phyloP scores from a whole-genome alignment of 352 stramenopile species.

The Labyrinthula sp. region DNA sequence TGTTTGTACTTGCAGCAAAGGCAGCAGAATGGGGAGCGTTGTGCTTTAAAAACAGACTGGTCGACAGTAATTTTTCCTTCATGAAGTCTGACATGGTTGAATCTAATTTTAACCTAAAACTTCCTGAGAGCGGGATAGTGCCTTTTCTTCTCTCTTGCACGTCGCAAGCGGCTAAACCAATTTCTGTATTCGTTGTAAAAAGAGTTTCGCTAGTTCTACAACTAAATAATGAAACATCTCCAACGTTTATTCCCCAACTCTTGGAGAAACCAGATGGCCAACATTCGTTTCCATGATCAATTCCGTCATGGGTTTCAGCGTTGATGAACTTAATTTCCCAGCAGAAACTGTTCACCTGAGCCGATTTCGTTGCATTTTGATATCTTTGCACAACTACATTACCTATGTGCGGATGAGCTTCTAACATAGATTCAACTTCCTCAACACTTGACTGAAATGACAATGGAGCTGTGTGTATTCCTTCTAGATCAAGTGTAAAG shows the following conservation, averaged over 20 bases:
- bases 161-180: constrained; percentile 34
- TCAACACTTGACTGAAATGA: constrained; percentile 39
- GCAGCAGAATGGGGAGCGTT: constrained; percentile 65
- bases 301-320: constrained; percentile 52
- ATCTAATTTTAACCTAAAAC: constrained; percentile 66
- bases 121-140: constrained; percentile 62
- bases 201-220: constrained; percentile 34
- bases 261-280: constrained; percentile 80
- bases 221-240: constrained; percentile 47
- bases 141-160: constrained; percentile 40
- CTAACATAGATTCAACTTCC: constrained; percentile 32
- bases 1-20: constrained; percentile 52
- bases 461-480: constrained; percentile 60
- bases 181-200: constrained; percentile 8
- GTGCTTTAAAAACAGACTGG: constrained; percentile 57
- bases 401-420: constrained; percentile 67
- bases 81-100: constrained; percentile 40
- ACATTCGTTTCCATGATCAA: constrained; percentile 70
- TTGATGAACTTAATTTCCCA: constrained; percentile 79
- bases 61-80: constrained; percentile 13
- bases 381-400: constrained; percentile 45
- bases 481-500: constrained; percentile 73
- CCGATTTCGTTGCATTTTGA: constrained; percentile 21
- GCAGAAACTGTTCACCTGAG: constrained; percentile 57
- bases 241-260: constrained; percentile 82